Evolutionary conservation across 208 protist genomes (phyloP).

Genomic region (Trichomonas tenax): DNA sequence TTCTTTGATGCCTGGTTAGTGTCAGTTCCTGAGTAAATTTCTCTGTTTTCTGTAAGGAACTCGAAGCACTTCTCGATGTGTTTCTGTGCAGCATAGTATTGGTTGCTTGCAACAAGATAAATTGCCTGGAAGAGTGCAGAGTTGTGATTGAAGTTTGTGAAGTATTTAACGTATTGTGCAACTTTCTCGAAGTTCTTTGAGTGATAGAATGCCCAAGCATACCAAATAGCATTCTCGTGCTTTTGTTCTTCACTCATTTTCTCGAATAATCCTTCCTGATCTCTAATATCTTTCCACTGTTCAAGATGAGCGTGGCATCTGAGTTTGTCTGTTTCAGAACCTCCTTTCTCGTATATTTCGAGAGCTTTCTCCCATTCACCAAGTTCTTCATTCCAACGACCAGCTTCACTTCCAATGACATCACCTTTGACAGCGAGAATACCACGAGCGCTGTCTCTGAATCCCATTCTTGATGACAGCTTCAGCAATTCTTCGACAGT

Average conservation of each 20-base stretch:
- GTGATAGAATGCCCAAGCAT: slow-evolving; percentile 21
- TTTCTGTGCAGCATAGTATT: not conserved
- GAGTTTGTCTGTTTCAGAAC: not conserved
- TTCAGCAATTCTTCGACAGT: not conserved
- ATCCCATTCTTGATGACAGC: not conserved
- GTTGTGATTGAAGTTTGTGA: not conserved
- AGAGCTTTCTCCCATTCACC: slow-evolving; percentile 16
- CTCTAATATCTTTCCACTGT: not conserved
- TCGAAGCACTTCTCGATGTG: not conserved
- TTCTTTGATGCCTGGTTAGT: not conserved
- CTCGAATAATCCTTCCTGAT: not conserved
- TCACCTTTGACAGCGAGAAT: not conserved
- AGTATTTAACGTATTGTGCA: not conserved
- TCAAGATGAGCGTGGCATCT: not conserved
- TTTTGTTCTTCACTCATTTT: not conserved
- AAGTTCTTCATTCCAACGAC: not conserved
- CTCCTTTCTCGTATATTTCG: not conserved
- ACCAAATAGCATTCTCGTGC: not conserved
- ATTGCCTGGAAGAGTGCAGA: not conserved
- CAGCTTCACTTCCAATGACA: not conserved
- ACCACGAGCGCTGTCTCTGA: not conserved
- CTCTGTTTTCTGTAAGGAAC: not conserved
- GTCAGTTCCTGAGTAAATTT: not conserved
- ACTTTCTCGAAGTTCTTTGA: not conserved
- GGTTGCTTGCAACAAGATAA: not conserved